Percentiles rank a stretch among this genome's conserved stretches.
Evolutionary conservation across 2,329 filamentous ascomycete species (phyloP).

Genomic region (Calonectria henricotiae): DNA sequence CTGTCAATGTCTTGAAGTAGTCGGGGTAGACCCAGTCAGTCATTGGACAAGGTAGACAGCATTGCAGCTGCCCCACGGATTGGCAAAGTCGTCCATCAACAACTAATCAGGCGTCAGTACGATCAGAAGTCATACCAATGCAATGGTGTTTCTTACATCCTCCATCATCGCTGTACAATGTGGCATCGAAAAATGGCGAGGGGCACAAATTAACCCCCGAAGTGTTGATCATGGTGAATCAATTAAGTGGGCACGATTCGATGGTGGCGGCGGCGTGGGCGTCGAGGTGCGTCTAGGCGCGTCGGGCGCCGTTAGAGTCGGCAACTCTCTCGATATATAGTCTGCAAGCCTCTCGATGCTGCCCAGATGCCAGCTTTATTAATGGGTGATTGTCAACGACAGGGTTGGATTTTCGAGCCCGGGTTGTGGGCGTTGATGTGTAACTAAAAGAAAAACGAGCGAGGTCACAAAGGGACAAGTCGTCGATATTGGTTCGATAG

Average conservation of each 20-base stretch:
- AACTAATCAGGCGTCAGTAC: constrained; percentile 61
- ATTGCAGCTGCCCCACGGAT: constrained; percentile 70
- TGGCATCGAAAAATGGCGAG: constrained; percentile 78
- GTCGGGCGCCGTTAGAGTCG: constrained; percentile 32
- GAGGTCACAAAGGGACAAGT: not conserved
- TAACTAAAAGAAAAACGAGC: constrained; percentile 3
- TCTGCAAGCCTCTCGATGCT: constrained; percentile 22
- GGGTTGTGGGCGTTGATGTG: not conserved
- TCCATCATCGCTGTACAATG: constrained; percentile 71
- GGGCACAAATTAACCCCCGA: constrained; percentile 72
- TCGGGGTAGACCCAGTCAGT: constrained; percentile 82
- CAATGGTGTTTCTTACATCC: constrained; percentile 72
- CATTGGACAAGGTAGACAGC: constrained; percentile 92
- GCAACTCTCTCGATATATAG: constrained; percentile 15
- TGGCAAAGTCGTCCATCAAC: constrained; percentile 71
- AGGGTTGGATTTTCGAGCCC: constrained; percentile 30
- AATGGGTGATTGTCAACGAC: constrained; percentile 19
- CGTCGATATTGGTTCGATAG: constrained; percentile 6
- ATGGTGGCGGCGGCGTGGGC: constrained; percentile 9
- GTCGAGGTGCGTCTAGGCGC: constrained; percentile 23
- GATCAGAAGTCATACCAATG: not conserved
- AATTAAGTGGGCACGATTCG: constrained; percentile 26
- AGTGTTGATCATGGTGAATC: constrained; percentile 53
- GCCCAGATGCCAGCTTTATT: constrained; percentile 18
- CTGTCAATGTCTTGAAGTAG: constrained; percentile 73